Evolutionary conservation across 2,329 filamentous ascomycete species (phyloP), one percentile per base, ranked within the genome.

Genomic region (Bipolaris zeicola): DNA sequence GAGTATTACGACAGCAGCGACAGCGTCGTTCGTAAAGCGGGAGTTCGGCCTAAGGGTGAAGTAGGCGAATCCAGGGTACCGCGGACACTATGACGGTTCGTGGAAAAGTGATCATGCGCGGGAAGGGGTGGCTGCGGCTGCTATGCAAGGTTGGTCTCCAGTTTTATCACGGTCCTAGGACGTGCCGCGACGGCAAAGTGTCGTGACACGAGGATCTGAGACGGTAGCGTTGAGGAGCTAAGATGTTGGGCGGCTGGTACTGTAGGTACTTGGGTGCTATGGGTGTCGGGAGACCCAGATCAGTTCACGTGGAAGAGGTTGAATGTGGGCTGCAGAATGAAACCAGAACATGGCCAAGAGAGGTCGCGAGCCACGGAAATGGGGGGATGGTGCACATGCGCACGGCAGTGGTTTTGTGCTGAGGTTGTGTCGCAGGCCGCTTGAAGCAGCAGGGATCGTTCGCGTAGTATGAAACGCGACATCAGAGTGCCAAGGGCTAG

Each of bases 401-500:
- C 22, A 8, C 11, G 16, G 49, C 11, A n/a, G n/a, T 34, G 34
- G 26, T 42, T 28, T 46, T 55, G 48, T 42, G 51, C 31, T 50
- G n/a, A 20, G 36, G 38, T 42, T 2, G 22, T 46, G 52, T 60
- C 53, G 42, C 52, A 52, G 26, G 11, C 36, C 14, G 50, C 59
- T 49, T 24, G 38, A 51, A 42, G 34, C 37, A 54, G 57, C 45
- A 57, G 7, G 56, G 39, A 50, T 50, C 47, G 31, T 24, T 31
- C 7, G 50, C 22, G 39, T 26, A 5, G 39, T 26, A 5, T 41
- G 59, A 61, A 61, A 61, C 59, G 33, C 46, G 42, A 47, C 33
- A 55, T 33, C 20, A 55, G 18, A 33, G 20, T 36, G 53, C 59
- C 59, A 57, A 62, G 57, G 51, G 42, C 6, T 6, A 16, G 38